Base-by-base conservation (phyloP, 768 basidiomycete genomes). In the Punctularia strigosozonata region DNA sequence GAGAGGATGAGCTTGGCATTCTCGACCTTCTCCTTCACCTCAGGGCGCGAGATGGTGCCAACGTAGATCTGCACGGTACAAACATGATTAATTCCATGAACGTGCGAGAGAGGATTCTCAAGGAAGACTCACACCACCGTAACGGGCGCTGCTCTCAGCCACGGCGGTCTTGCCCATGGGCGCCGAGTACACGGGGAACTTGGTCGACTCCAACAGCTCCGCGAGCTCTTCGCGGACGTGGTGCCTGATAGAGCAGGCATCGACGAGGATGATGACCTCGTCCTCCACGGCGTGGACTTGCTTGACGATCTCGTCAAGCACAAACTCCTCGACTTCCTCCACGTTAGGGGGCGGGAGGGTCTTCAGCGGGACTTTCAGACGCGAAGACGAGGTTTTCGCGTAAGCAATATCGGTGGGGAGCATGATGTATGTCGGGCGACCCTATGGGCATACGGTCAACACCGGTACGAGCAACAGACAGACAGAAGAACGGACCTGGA, bases 371-470 rank as follows among this genome's bases (percentile, higher is more conserved):
- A 65, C 72, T 38, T 69, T 59, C 38, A 95, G 67, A 15, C 73
- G 70, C 28, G 72, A 69, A 4, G 74, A 58, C 0, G 86, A 70
- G 14, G 91, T 77, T 51, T 78, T 73, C 38, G 66, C 60, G 50
- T 72, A 67, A 4, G 82, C 80, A 38, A 94, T 63, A 54, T 97
- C 84, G 5, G 80, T 91, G 1, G 89, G 92, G 8, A 97, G 65
- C 25, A 80, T 73, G 28, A 98, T 59, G 52, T 98, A 98, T 23
- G 84, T 86, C 0, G 92, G 92, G 15, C 87, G 77, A 21, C 80
- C 82, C 73, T 86, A 24, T n/a, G 14, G 2, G 33, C 24, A 10
- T 21, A 6, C 12, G 26, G 17, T 36, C 12, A 32, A 19, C 21
- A 25, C 21, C 20, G n/a, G n/a, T n/a, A 31, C 2, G 36, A 26